Conservation (phyloP, 129 eudicot species). For the Helianthus tuberosus region DNA sequence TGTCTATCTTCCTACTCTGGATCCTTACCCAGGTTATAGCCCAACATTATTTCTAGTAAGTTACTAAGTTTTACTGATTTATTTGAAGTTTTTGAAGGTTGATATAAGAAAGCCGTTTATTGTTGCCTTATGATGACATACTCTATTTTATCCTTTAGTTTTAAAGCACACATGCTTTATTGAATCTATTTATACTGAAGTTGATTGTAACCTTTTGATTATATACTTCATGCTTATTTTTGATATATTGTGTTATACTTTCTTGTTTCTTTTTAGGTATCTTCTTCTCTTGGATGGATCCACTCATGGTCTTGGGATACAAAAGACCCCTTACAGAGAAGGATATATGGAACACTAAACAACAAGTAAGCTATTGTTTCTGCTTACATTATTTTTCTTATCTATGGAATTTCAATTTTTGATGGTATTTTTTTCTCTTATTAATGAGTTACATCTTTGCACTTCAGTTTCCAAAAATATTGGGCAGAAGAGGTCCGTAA, state of each 20-base stretch:
- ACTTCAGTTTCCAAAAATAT: slow-evolving; percentile 65
- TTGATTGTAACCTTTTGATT: slow-evolving; percentile 9
- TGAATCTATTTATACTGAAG: neutral
- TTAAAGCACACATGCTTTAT: slow-evolving; percentile 6
- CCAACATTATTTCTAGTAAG: no score
- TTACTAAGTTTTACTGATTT: slow-evolving; percentile 17
- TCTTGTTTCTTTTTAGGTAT: no score
- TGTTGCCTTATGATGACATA: slow-evolving; percentile 19
- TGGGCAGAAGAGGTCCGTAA: slow-evolving; percentile 84
- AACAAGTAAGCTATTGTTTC: slow-evolving; percentile 48
- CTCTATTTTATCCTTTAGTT: neutral
- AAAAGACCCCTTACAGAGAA: no score
- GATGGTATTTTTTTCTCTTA: neutral
- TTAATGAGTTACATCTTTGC: slow-evolving; percentile 14
- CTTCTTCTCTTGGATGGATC: no score
- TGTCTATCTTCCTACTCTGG: no score
- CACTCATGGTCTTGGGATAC: no score
- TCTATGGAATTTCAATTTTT: neutral
- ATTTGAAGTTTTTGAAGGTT: neutral
- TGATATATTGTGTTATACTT: slow-evolving; percentile 20
- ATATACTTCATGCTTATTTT: slow-evolving; percentile 1
- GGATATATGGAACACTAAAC: no score
- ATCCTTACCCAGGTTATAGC: no score
- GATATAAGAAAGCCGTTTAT: neutral
- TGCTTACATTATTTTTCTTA: slow-evolving; percentile 1